Conservation (phyloP, 257 asterid species). For the Lycium ferocissimum region DNA sequence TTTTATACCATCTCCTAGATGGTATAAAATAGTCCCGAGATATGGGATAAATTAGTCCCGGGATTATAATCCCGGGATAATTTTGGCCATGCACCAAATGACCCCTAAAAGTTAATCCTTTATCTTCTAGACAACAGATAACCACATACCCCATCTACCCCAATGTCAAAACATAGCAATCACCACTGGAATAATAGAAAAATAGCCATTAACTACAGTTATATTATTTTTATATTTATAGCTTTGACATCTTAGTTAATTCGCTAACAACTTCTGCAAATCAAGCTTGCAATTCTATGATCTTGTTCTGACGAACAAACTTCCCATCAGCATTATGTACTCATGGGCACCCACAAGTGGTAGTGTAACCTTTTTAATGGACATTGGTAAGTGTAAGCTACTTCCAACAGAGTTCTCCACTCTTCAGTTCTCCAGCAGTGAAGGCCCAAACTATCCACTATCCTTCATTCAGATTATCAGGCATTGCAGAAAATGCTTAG, state of each 20-base stretch:
- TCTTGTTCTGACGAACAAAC: background rate
- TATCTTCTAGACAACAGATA: slow-evolving; percentile 16
- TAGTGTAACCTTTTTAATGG: background rate
- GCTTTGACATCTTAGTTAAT: slow-evolving; percentile 11
- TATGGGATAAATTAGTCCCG: too few relatives aligned
- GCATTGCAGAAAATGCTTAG: background rate
- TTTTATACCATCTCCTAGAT: too few relatives aligned
- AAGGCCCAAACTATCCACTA: background rate
- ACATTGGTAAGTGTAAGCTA: background rate
- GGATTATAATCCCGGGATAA: too few relatives aligned
- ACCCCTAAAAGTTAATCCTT: background rate
- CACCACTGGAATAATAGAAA: background rate
- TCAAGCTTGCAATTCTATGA: background rate
- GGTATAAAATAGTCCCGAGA: too few relatives aligned
- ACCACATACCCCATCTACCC: background rate
- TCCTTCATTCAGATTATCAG: slow-evolving; percentile 10
- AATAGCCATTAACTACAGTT: background rate
- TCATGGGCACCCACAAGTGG: background rate
- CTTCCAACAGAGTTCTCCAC: background rate
- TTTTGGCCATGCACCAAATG: too few relatives aligned
- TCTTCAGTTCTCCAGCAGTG: background rate
- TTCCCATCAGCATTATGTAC: background rate
- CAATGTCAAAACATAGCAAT: background rate
- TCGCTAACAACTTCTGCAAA: background rate
- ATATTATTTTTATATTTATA: background rate